A percentile compares a stretch with the other conserved stretches of the same genome.
phyloP scores from a whole-genome alignment of 148 eudicot species.

The Drosera capensis region DNA sequence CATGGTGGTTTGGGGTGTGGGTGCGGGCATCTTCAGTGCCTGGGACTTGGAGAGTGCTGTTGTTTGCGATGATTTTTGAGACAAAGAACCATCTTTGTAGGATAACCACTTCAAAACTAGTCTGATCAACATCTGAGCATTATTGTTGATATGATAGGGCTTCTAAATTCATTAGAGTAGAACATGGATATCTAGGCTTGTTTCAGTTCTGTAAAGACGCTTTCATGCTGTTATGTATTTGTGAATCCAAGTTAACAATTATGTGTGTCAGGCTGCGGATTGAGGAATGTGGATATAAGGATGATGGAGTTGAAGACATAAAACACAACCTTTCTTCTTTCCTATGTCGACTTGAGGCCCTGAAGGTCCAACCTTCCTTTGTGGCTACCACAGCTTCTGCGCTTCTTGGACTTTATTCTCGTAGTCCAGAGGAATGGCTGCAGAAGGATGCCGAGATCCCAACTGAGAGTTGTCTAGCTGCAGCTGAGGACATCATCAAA shows the following conservation, averaged over 20 bases:
- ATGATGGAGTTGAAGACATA: neutral
- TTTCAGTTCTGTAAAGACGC: neutral
- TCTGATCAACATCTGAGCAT: too few relatives aligned
- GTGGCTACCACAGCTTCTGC: neutral
- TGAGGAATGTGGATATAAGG: neutral
- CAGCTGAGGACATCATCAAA: neutral
- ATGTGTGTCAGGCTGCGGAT: neutral
- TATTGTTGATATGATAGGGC: too few relatives aligned
- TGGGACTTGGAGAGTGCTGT: too few relatives aligned
- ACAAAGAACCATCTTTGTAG: too few relatives aligned
- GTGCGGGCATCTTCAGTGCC: too few relatives aligned
- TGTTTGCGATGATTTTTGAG: too few relatives aligned
- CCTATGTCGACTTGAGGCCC: neutral
- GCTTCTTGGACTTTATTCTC: neutral
- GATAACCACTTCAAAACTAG: too few relatives aligned
- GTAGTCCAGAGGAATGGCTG: neutral
- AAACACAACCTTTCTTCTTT: neutral
- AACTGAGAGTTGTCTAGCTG: neutral
- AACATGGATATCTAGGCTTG: neutral
- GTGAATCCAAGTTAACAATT: neutral
- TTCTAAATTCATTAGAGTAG: too few relatives aligned
- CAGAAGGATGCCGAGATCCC: neutral
- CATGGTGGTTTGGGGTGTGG: too few relatives aligned
- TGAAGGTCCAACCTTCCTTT: neutral
- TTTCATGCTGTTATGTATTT: too few relatives aligned